These are phyloP conservation scores for Anethum foeniculum DNA, from an alignment of 140 eudicot species.

Conservation along the genomic window DNA sequence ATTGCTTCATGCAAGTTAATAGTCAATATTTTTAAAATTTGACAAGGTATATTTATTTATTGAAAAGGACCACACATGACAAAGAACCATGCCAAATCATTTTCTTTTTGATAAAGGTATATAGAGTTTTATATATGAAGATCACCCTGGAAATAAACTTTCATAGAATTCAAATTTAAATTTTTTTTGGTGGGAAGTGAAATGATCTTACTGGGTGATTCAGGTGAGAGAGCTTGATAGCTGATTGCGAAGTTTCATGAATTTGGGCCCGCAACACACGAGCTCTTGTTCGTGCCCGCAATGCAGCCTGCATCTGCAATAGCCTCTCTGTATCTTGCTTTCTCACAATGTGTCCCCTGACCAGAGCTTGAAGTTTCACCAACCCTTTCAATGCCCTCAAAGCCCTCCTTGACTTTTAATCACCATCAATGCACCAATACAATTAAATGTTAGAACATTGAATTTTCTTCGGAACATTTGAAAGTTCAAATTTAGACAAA, in stretches of 20 bases:
- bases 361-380: slow-evolving; percentile 84
- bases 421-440: background rate
- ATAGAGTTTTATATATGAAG: background rate
- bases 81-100: background rate
- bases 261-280: slow-evolving; percentile 38
- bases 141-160: background rate
- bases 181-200: background rate
- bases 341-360: slow-evolving; percentile 67
- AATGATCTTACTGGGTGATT: slow-evolving; percentile 37
- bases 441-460: slow-evolving; percentile 3
- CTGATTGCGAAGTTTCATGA: slow-evolving; percentile 43
- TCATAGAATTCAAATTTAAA: background rate
- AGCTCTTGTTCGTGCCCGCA: slow-evolving; percentile 51
- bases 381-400: slow-evolving; percentile 71
- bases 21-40: background rate
- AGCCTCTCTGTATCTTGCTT: slow-evolving; percentile 43
- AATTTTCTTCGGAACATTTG: background rate
- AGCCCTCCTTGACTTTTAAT: slow-evolving; percentile 70
- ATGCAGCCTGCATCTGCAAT: slow-evolving; percentile 52
- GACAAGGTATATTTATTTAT: background rate
- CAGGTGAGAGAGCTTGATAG: slow-evolving; percentile 32
- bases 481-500: background rate
- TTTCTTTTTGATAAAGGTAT: background rate
- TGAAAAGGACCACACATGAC: background rate
- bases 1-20: background rate